Conservation (phyloP, 306 rosid genomes). For the Sophora flavescens region DNA sequence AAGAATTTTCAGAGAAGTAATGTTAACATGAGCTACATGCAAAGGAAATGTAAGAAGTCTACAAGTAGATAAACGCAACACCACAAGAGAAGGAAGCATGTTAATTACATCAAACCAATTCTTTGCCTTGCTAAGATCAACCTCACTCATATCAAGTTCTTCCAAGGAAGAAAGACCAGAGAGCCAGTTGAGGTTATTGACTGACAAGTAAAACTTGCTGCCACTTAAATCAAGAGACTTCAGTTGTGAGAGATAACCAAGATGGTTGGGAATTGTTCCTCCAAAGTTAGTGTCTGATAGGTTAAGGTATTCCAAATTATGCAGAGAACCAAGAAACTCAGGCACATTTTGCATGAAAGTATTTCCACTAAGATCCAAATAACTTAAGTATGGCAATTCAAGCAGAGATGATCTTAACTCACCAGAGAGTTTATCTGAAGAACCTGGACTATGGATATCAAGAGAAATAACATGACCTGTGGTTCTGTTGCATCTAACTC, state of each 20-base stretch:
- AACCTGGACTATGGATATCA: slow-evolving; percentile 24
- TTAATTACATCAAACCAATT: slow-evolving; percentile 36
- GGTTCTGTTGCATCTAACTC: slow-evolving; percentile 43
- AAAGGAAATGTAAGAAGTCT: no score
- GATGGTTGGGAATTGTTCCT: background rate
- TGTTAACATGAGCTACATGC: no score
- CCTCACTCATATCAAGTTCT: slow-evolving; percentile 31
- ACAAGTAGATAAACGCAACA: slow-evolving; percentile 16
- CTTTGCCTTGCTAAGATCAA: background rate
- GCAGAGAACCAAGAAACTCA: slow-evolving; percentile 31
- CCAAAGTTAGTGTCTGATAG: slow-evolving; percentile 34
- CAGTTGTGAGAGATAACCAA: slow-evolving; percentile 38
- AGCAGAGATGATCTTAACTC: slow-evolving; percentile 31
- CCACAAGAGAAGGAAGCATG: background rate
- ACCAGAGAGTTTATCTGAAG: background rate
- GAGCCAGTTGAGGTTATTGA: slow-evolving; percentile 32
- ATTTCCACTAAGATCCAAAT: slow-evolving; percentile 40
- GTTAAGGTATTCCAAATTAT: slow-evolving; percentile 36
- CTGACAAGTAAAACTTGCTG: background rate
- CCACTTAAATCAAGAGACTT: slow-evolving; percentile 41
- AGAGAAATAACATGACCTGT: slow-evolving; percentile 49
- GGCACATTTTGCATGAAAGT: slow-evolving; percentile 31
- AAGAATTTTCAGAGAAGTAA: background rate
- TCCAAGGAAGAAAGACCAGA: slow-evolving; percentile 31
- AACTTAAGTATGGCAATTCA: slow-evolving; percentile 30